Conservation (phyloP, 2,329 filamentous ascomycete genomes). For the Dactylella cylindrospora region DNA sequence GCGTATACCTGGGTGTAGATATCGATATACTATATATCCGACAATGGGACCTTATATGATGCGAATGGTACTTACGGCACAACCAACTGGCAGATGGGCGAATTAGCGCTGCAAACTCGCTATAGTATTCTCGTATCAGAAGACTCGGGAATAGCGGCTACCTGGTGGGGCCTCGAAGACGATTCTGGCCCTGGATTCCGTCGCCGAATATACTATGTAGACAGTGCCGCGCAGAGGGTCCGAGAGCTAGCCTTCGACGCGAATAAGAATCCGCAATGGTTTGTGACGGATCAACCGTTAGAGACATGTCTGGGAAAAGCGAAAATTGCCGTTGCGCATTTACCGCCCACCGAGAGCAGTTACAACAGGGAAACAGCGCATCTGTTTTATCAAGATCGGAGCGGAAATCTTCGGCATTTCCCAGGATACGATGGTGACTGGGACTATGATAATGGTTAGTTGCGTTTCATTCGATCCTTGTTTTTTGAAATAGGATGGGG, state of each 20-base stretch:
- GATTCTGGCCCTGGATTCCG: conserved; percentile 22
- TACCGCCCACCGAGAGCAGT: conserved; percentile 14
- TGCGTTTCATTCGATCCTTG: too few relatives aligned
- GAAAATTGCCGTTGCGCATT: conserved; percentile 26
- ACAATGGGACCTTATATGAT: conserved; percentile 33
- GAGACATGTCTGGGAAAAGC: conserved; percentile 23
- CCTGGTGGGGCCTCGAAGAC: conserved; percentile 25
- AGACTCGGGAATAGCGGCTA: conserved; percentile 24
- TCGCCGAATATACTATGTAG: conserved; percentile 33
- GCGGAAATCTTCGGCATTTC: conserved; percentile 20
- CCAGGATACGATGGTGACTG: conserved; percentile 30
- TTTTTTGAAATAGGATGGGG: neutral
- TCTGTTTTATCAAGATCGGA: conserved; percentile 32
- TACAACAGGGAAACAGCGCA: conserved; percentile 15
- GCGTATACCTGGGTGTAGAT: conserved; percentile 10
- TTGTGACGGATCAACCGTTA: conserved; percentile 21
- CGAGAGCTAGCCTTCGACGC: conserved; percentile 33
- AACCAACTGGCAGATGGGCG: conserved; percentile 27
- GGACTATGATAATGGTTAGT: conserved; percentile 22
- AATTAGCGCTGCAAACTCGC: conserved; percentile 21
- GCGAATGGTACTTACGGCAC: conserved; percentile 12
- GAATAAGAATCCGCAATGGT: conserved; percentile 33
- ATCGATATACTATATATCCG: conserved; percentile 24
- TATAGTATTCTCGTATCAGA: conserved; percentile 32
- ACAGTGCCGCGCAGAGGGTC: conserved; percentile 24